Evolutionary conservation across 768 basidiomycete species (phyloP), one percentile per base, ranked within the genome.

Genomic region (Pisolithus orientalis): DNA sequence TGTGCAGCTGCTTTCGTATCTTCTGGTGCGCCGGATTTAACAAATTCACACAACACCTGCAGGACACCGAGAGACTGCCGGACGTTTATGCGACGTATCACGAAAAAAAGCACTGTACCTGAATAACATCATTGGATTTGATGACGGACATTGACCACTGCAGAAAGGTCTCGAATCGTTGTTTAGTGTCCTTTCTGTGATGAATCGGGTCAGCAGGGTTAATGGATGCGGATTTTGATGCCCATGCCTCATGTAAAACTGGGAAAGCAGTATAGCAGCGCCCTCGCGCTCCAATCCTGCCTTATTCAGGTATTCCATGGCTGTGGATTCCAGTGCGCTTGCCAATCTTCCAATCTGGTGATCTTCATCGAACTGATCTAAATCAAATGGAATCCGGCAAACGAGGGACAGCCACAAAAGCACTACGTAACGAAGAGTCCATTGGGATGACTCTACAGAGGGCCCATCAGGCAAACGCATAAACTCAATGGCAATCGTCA

Each of bases 371-470:
- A 96, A 91, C 59, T 91, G 88, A 29, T 82, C 77, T 38, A 99
- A 73, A 63, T 90, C 85, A 66, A 99, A 99, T 0, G 96, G 96
- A 16, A 97, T 85, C 72, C 90, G 91, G 72, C 89, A 87, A 45
- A 96, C 86, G 24, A 99, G 79, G 21, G 90, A 88, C n/a, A 98
- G 76, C 95, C 95, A 98, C 10, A 96, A 74, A 8, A 99, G 75
- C 25, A 90, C 72, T 29, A 88, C 76, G 62, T 94, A 93, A 54
- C 92, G 85, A 48, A 92, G 66, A 24, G 86, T 72, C 96, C 96
- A 98, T 38, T 83, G 79, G 8, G 65, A 61, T 1, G 65, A 57
- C 45, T 69, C 66, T 51, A 74, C 64, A 13, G 69, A 71, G 10
- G 77, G 72, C 27, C 73, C 76, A 37, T 74, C 69, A 17, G 72